Percentiles rank a stretch among this genome's conserved stretches.
Conservation (phyloP, 116 monocot species). For the Dioscorea cayenensis region DNA sequence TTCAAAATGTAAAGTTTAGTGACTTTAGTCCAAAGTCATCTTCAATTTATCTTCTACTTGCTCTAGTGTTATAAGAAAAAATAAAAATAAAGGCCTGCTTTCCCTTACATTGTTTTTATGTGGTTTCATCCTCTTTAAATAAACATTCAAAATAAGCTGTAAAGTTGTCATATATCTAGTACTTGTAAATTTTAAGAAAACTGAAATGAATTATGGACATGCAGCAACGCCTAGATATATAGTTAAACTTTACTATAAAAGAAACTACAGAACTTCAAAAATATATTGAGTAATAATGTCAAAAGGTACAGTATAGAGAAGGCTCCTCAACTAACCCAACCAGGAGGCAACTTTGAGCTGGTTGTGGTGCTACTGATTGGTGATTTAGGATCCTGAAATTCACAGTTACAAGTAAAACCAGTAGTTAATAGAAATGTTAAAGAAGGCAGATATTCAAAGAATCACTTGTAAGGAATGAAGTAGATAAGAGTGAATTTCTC, state of each 20-base stretch:
- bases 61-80: too few species aligned
- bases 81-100: too few species aligned
- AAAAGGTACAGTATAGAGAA: not conserved
- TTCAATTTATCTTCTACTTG: too few species aligned
- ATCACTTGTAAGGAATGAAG: not conserved
- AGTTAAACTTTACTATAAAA: not conserved
- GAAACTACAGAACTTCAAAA: not conserved
- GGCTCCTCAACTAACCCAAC: conserved; percentile 72
- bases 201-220: too few species aligned
- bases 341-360: conserved; percentile 45
- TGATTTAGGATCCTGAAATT: conserved; percentile 40
- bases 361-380: conserved; percentile 4
- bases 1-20: too few species aligned
- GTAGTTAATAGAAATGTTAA: not conserved
- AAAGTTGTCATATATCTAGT: too few species aligned
- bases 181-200: too few species aligned
- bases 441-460: not conserved
- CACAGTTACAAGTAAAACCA: not conserved
- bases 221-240: too few species aligned
- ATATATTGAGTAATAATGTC: not conserved
- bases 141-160: too few species aligned
- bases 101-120: too few species aligned
- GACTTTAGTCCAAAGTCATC: too few species aligned
- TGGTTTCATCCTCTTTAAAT: too few species aligned
- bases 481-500: not conserved